These are phyloP conservation scores for Trichoderma koningiopsis DNA, from an alignment of 2,329 filamentous ascomycete species.

Conservation along the genomic window DNA sequence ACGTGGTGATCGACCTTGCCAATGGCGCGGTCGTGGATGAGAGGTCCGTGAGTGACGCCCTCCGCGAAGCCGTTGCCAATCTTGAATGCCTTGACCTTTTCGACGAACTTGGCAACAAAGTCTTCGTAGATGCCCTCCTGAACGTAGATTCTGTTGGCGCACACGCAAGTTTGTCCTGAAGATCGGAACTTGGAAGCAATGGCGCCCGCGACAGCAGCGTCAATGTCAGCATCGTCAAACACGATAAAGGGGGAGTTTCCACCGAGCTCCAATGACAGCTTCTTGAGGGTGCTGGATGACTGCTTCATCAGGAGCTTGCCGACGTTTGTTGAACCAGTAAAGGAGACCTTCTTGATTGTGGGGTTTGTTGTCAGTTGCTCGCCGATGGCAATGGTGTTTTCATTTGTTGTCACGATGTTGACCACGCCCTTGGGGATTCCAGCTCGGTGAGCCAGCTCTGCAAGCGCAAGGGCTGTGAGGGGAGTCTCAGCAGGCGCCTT, in stretches of 20 bases:
- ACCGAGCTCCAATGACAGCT: constrained; percentile 83
- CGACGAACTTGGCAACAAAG: constrained; percentile 69
- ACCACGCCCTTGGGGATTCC: constrained; percentile 89
- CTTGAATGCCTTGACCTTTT: constrained; percentile 72
- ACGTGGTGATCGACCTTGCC: constrained; percentile 80
- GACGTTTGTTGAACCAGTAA: constrained; percentile 77
- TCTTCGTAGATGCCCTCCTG: constrained; percentile 77
- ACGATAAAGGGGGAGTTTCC: constrained; percentile 97
- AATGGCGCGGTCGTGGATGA: constrained; percentile 83
- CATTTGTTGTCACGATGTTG: constrained; percentile 79
- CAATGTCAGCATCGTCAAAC: constrained; percentile 91
- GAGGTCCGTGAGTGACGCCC: constrained; percentile 74
- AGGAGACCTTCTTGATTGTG: constrained; percentile 84
- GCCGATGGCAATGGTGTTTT: constrained; percentile 78
- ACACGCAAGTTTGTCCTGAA: constrained; percentile 94
- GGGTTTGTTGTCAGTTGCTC: constrained; percentile 74
- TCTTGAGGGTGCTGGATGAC: constrained; percentile 80
- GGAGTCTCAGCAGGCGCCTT: constrained; percentile 94
- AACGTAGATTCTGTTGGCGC: constrained; percentile 80
- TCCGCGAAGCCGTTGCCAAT: constrained; percentile 74
- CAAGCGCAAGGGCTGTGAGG: constrained; percentile 83
- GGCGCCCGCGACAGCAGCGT: constrained; percentile 79
- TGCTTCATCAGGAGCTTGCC: constrained; percentile 86
- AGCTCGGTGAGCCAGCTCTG: constrained; percentile 81
- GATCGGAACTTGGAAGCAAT: constrained; percentile 89